Evolutionary conservation across 805 yeast species (phyloP), one percentile per base, ranked within the genome.

Genomic region (Yamadazyma ubonensis): DNA sequence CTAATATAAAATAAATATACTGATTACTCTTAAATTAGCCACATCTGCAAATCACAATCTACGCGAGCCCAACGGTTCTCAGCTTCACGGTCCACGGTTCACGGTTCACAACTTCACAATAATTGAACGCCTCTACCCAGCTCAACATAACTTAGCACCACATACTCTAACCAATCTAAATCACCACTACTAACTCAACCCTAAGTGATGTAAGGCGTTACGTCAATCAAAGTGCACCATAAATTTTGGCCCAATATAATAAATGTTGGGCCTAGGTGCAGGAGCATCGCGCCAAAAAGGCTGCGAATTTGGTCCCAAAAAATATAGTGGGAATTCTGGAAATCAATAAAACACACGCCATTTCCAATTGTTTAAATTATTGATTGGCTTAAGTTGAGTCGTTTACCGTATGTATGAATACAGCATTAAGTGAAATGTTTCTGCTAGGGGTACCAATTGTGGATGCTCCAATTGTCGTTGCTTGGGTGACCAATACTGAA

Each of bases 191-290:
- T n/a, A n/a, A n/a, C n/a, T n/a, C n/a, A n/a, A n/a, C n/a, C n/a
- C n/a, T n/a, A n/a, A n/a, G n/a, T n/a, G n/a, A n/a, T n/a, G n/a
- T n/a, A n/a, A n/a, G 26, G 26, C n/a, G 26, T 26, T 38, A 38
- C 41, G 41, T 38, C 41, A 38, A 32, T 17, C 21, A 16, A 21
- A 15, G 9, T 38, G 41, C 41, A 32, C 25, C 33, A 10, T 23
- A 32, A 38, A 38, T 40, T 40, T 40, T 29, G 43, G 39, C 44
- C 44, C 35, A 41, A 27, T 32, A 20, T 34, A 32, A 32, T 37
- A 34, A 36, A 36, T 41, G 44, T 41, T 41, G 44, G 44, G 29
- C 15, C 29, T 31, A 22, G 11, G 17, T 41, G 18, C 44, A 25
- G 44, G 40, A 36, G 16, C 30, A 12, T 12, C 19, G 28, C 27